phyloP scores from a whole-genome alignment of 768 basidiomycete species.

The Mycena vulgaris region DNA sequence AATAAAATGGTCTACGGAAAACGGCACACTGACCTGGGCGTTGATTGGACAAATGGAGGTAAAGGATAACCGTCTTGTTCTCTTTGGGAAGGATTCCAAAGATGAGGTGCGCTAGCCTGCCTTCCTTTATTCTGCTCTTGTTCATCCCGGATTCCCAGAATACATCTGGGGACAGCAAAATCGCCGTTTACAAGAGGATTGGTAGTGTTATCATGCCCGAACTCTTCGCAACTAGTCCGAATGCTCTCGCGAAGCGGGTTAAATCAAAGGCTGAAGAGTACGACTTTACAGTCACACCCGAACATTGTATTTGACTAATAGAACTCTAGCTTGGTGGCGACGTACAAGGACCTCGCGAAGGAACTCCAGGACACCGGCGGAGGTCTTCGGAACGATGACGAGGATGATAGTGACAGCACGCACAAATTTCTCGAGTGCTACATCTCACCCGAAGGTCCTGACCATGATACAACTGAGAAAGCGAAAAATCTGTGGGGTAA shows the following conservation, averaged over 20 bases:
- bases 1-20: too few relatives aligned
- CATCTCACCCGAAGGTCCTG: slow-evolving; percentile 9
- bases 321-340: slow-evolving; percentile 24
- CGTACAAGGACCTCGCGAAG: slow-evolving; percentile 33
- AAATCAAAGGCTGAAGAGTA: slow-evolving; percentile 42
- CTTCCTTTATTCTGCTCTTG: too few relatives aligned
- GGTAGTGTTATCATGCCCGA: slow-evolving; percentile 41
- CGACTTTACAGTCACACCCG: not conserved
- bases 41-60: too few relatives aligned
- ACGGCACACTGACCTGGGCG: too few relatives aligned
- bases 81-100: too few relatives aligned
- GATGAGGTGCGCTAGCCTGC: too few relatives aligned
- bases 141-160: too few relatives aligned
- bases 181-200: slow-evolving; percentile 41
- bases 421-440: slow-evolving; percentile 18
- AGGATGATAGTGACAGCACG: not conserved
- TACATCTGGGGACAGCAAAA: slow-evolving; percentile 35
- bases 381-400: slow-evolving; percentile 34
- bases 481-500: slow-evolving; percentile 47
- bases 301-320: not conserved
- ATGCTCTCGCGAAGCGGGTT: slow-evolving; percentile 35
- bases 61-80: too few relatives aligned
- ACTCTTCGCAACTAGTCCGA: slow-evolving; percentile 30
- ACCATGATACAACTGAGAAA: slow-evolving; percentile 30
- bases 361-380: slow-evolving; percentile 40